These are phyloP conservation scores for Arabidopsis arenosa DNA, from an alignment of 345 rosid genomes.

Conservation along the genomic window DNA sequence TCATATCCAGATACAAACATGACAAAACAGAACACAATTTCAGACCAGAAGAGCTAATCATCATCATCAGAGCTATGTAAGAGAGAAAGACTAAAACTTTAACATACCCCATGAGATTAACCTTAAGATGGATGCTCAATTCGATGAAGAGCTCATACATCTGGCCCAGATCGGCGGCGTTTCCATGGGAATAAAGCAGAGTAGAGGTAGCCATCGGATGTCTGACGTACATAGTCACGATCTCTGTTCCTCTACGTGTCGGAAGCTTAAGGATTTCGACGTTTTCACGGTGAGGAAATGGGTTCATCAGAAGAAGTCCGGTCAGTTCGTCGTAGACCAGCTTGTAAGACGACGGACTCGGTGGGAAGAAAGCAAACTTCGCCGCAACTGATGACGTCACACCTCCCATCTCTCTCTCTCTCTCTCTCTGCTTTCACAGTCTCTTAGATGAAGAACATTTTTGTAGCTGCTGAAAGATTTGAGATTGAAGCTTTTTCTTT, in stretches of 20 bases:
- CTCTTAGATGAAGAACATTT: constrained; percentile 14
- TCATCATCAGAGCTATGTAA: neutral
- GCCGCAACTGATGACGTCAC: constrained; percentile 98
- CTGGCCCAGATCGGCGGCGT: constrained; percentile 99
- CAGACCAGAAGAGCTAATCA: neutral
- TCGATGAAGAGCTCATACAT: constrained; percentile 99
- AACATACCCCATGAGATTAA: constrained; percentile 94
- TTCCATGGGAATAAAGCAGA: constrained; percentile 94
- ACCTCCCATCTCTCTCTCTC: constrained; percentile 70
- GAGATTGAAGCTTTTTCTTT: constrained; percentile 35
- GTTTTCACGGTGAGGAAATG: constrained; percentile 93
- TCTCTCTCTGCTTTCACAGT: constrained; percentile 21
- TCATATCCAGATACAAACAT: constrained; percentile 31
- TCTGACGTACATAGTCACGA: constrained; percentile 79
- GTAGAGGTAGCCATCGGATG: constrained; percentile 93
- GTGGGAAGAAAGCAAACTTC: constrained; percentile 96
- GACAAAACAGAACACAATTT: constrained; percentile 19
- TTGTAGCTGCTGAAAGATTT: constrained; percentile 32
- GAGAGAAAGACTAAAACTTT: constrained; percentile 22
- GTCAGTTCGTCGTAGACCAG: constrained; percentile 69
- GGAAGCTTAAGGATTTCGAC: constrained; percentile 81
- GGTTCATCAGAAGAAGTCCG: constrained; percentile 75
- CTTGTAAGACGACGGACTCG: constrained; percentile 94
- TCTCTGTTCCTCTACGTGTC: constrained; percentile 81
- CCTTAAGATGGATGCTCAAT: constrained; percentile 83